These are phyloP conservation scores for Candida maltosa DNA, from an alignment of 805 yeast species.

Conservation along the genomic window DNA sequence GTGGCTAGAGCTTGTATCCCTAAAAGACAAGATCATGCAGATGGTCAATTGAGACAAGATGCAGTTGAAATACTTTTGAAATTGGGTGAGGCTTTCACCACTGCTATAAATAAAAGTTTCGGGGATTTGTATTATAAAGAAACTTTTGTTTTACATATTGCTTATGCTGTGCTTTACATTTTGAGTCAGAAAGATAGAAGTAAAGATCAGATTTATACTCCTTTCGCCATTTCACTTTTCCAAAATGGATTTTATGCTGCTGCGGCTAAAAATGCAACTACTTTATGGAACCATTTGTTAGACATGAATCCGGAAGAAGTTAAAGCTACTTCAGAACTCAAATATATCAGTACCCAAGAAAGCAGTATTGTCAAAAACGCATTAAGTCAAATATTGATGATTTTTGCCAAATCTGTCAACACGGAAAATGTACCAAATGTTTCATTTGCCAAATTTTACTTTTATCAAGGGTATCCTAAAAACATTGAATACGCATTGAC, in stretches of 20 bases:
- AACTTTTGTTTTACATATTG: conserved; percentile 22
- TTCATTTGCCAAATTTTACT: conserved; percentile 34
- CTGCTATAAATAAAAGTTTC: conserved; percentile 19
- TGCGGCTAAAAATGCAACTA: conserved; percentile 21
- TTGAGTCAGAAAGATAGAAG: conserved; percentile 21
- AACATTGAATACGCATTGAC: conserved; percentile 16
- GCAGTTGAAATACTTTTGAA: conserved; percentile 41
- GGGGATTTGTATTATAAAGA: conserved; percentile 21
- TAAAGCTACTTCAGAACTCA: conserved; percentile 22
- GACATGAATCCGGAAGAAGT: conserved; percentile 12
- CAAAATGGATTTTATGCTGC: conserved; percentile 47
- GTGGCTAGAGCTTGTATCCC: conserved; percentile 44
- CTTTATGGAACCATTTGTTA: conserved; percentile 16
- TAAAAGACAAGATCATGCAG: conserved; percentile 43
- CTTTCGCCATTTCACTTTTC: conserved; percentile 46
- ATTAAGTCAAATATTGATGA: conserved; percentile 39
- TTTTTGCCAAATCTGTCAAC: conserved; percentile 45
- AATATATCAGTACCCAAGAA: conserved; percentile 29
- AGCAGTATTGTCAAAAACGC: conserved; percentile 38
- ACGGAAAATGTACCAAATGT: conserved; percentile 30
- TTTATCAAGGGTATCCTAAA: conserved; percentile 14
- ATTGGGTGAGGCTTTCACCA: conserved; percentile 21
- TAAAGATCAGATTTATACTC: conserved; percentile 27
- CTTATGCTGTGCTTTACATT: conserved; percentile 39
- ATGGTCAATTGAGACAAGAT: conserved; percentile 26